phyloP scores from a whole-genome alignment of 805 yeast genomes.

The Saccharomyces mikatae region DNA sequence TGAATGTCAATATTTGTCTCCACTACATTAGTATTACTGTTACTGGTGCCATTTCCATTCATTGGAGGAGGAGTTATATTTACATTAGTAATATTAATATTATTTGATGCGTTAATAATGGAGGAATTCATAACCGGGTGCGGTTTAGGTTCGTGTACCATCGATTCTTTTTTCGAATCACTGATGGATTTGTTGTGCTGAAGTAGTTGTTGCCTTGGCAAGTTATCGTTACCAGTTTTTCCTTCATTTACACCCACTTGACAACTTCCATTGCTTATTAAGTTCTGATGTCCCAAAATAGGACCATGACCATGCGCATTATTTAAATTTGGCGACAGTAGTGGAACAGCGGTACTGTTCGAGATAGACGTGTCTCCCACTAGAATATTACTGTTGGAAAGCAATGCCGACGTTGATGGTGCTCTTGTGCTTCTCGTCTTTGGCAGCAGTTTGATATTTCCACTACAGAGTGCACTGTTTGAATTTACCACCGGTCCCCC shows the following conservation, averaged over 20 bases:
- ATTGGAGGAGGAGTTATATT: not conserved
- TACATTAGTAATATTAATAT: not conserved
- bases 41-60: not conserved
- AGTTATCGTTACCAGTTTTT: not conserved
- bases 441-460: not conserved
- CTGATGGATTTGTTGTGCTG: not conserved
- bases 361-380: not conserved
- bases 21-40: conserved; percentile 12
- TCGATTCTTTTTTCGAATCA: not conserved
- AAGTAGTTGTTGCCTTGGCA: not conserved
- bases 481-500: not conserved
- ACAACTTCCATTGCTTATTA: not conserved
- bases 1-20: conserved; percentile 55
- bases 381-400: not conserved
- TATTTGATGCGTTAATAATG: not conserved
- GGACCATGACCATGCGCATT: not conserved
- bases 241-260: not conserved
- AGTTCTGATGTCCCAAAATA: not conserved
- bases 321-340: not conserved
- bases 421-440: not conserved
- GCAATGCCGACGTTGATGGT: not conserved
- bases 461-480: not conserved
- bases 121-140: not conserved
- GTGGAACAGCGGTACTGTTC: not conserved
- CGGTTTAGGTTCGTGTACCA: not conserved